Base-by-base conservation (phyloP, 306 rosid species). In the Sindora glabra region DNA sequence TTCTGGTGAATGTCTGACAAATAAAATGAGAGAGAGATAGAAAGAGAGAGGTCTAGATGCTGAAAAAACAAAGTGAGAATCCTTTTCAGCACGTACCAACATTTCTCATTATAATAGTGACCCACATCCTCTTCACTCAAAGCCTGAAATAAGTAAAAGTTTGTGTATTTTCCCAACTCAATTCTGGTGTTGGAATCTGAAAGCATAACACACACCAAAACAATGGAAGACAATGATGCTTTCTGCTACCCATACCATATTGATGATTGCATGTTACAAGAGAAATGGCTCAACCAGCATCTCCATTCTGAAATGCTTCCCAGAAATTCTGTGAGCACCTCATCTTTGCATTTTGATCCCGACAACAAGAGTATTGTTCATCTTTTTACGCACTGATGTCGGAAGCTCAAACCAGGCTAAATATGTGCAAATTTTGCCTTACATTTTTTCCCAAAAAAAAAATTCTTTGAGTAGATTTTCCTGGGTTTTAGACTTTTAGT, bases 1-100 rank as follows among this genome's bases (percentile, higher is more conserved):
- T 83, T 79, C 90, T 83, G 94, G 77, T 65, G 24, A 65, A 59
- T 74, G 30, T 58, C 85, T 72, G 95, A 84, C 94, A 77, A 75
- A 58, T 59, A 68, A 58, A 19, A 41, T 61, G 68, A 67, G 58
- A 40, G 36, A 42, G 68, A 62, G 59, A 56, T 62, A 67, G 3
- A 72, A 65, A 55, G 60, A 52, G 45, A 32, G 50, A 30, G 18
- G 62, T 77, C 74, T 56, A 54, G 59, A 63, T 30, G 25, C 21
- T n/a, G 47, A 64, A 66, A 59, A 77, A 57, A 72, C 70, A 61
- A 77, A 48, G 54, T 33, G 68, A 76, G 92, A 83, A 85, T 91
- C 89, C n/a, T 87, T 79, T 74, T 81, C 77, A 81, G 97, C 74
- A 62, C 77, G 74, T 76, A 24, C 69, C 70, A 71, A 66, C 65